Conservation (phyloP, 352 stramenopile species). For the Peronosclerospora sorghi region DNA sequence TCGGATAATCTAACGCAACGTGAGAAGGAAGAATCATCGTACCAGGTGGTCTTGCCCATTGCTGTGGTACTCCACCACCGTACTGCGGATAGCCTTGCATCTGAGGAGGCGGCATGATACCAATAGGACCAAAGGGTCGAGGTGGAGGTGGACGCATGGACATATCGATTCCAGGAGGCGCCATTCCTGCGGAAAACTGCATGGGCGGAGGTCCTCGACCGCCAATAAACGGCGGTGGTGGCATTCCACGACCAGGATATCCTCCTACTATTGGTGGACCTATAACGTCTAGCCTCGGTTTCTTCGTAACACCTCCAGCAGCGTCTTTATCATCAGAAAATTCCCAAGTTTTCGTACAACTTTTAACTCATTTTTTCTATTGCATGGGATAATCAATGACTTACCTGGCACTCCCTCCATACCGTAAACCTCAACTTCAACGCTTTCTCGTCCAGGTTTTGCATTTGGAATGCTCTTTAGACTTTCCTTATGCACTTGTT, state of each 20-base stretch:
- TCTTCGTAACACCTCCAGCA: constrained; percentile 24
- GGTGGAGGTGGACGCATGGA: constrained; percentile 37
- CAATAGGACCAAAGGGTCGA: constrained; percentile 1
- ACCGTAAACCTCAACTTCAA: constrained; percentile 83
- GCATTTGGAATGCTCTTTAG: constrained; percentile 77
- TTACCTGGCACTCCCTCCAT: constrained; percentile 79
- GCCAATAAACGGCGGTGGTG: constrained; percentile 35
- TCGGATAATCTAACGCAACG: constrained; percentile 16
- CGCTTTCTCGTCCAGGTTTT: constrained; percentile 67
- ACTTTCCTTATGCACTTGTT: constrained; percentile 84
- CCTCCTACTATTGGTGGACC: constrained; percentile 27
- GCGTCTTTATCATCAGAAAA: constrained; percentile 6
- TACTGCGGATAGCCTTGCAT: constrained; percentile 18
- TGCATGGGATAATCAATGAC: neutral
- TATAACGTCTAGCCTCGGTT: constrained; percentile 28
- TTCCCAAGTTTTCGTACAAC: too few relatives aligned
- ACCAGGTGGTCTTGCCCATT: constrained; percentile 17
- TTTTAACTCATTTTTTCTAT: neutral
- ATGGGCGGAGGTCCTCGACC: constrained; percentile 26
- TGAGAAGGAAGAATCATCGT: constrained; percentile 8
- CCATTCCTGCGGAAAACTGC: constrained; percentile 29
- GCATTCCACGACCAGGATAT: constrained; percentile 31
- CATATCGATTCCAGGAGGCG: constrained; percentile 27
- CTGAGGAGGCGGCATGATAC: constrained; percentile 27
- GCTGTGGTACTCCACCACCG: constrained; percentile 18